Conservation (phyloP, 2,329 filamentous ascomycete genomes). For the Penicillium sp. region DNA sequence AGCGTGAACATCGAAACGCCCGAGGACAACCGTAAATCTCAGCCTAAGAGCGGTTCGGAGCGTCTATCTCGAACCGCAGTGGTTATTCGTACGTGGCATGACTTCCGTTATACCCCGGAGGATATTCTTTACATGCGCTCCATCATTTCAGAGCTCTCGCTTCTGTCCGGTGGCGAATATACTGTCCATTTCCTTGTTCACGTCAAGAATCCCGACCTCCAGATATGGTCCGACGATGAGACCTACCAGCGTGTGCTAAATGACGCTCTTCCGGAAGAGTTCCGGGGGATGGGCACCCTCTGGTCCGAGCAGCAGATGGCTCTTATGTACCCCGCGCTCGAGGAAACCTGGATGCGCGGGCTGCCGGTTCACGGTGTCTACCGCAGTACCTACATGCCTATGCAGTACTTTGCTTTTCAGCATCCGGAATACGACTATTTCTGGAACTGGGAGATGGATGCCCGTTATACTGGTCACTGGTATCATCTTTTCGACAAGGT, state of each 20-base stretch:
- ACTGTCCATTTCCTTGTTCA: constrained; percentile 80
- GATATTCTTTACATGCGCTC: constrained; percentile 78
- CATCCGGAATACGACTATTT: constrained; percentile 77
- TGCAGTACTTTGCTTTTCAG: constrained; percentile 85
- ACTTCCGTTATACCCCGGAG: constrained; percentile 75
- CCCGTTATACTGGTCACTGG: constrained; percentile 74
- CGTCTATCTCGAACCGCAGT: constrained; percentile 64
- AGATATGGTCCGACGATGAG: constrained; percentile 76
- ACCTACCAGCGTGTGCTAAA: constrained; percentile 71
- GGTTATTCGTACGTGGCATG: constrained; percentile 75
- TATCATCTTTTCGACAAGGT: constrained; percentile 75
- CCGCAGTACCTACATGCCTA: constrained; percentile 86
- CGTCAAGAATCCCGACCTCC: constrained; percentile 73
- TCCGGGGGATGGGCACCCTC: constrained; percentile 80
- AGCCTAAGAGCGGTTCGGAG: constrained; percentile 21
- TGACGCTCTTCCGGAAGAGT: constrained; percentile 72
- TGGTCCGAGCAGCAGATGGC: constrained; percentile 96
- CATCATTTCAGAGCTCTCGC: constrained; percentile 72
- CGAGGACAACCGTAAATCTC: constrained; percentile 20
- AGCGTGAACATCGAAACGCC: constrained; percentile 18
- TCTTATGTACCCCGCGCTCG: constrained; percentile 81
- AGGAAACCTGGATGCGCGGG: constrained; percentile 69
- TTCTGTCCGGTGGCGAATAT: constrained; percentile 79
- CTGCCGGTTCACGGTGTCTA: constrained; percentile 89
- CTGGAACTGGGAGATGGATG: constrained; percentile 88